phyloP scores from a whole-genome alignment of 805 yeast species.

The Ascoidea asiatica region DNA sequence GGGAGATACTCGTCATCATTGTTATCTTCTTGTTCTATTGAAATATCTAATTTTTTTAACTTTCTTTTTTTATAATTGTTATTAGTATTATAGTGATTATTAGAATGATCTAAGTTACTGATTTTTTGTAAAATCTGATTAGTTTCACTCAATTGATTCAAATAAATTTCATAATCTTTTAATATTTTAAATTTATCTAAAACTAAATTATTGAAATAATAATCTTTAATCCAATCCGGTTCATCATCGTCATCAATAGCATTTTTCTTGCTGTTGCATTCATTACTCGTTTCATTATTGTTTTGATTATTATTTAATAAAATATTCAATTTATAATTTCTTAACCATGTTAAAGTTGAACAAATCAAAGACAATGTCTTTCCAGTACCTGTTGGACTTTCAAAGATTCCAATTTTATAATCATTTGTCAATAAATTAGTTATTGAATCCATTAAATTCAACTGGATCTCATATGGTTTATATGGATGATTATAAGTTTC shows the following conservation, averaged over 20 bases:
- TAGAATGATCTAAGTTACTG: conserved; percentile 1
- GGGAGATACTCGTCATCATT: conserved; percentile 27
- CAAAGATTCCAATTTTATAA: conserved; percentile 64
- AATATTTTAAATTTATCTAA: conserved; percentile 14
- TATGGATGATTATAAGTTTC: conserved; percentile 58
- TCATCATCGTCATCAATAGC: conserved; percentile 33
- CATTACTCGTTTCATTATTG: conserved; percentile 20
- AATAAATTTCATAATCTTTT: conserved; percentile 22
- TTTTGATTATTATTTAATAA: conserved; percentile 9
- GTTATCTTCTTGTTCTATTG: conserved; percentile 15
- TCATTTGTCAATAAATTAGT: conserved; percentile 41
- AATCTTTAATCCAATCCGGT: conserved; percentile 54
- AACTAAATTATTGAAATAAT: conserved; percentile 18
- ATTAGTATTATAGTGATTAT: conserved; percentile 5
- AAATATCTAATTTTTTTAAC: conserved; percentile 4
- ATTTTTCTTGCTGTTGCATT: conserved; percentile 16
- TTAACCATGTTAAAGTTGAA: conserved; percentile 71
- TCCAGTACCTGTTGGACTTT: conserved; percentile 93
- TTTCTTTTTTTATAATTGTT: conserved; percentile 7
- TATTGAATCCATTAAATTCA: conserved; percentile 63
- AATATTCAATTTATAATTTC: conserved; percentile 28
- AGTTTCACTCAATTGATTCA: conserved; percentile 16
- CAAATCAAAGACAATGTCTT: conserved; percentile 83
- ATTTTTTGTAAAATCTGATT: neutral
- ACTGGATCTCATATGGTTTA: conserved; percentile 67